Base-by-base conservation (phyloP, 495 filamentous ascomycete genomes). In the Alectoria sarmentosa region DNA sequence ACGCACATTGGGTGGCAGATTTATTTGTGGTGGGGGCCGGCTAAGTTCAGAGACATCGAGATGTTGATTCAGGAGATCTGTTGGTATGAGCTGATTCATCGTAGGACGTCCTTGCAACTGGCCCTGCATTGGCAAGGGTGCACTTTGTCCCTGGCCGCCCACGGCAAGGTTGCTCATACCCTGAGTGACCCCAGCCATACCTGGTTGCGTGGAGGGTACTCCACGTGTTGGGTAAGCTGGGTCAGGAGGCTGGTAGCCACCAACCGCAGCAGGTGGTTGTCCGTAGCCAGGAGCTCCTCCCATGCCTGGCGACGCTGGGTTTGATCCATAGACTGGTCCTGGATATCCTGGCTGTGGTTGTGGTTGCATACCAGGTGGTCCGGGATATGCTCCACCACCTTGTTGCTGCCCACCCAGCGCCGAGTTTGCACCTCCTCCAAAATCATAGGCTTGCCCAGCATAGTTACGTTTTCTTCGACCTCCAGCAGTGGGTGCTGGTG, bases 41-140 rank as follows among this genome's bases (percentile, higher is more conserved):
- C 96, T 92, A 49, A 98, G 76, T 76, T 98, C 95, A 39, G 89
- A 83, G 58, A 92, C 91, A 74, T 96, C 92, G 77, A 98, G 93
- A 37, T 92, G 95, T 73, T 95, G 89, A 62, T 87, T 89, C 69
- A 96, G 81, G 61, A 98, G 81, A 73, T 98, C 94, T 41, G 91
- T 92, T 3, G 95, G 89, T 71, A 91, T 90, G 64, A 98, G 86
- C 73, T 90, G 90, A 72, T 98, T 98, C 71, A 96, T 79, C 60
- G 79, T 82, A 61, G 77, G 75, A 66, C 81, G 76, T 32, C 77
- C 76, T 69, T 79, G 79, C 46, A 80, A 75, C 30, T 73, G 79
- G 73, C 77, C 76, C 69, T 79, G 79, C 49, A 80, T 75, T 28
- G 73, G 78, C 73, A 79, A 82, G 69, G 79, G 72, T 66, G 74